Base-by-base conservation (phyloP, 1,284 basidiomycete genomes). In the Ceratobasidium sp. region DNA sequence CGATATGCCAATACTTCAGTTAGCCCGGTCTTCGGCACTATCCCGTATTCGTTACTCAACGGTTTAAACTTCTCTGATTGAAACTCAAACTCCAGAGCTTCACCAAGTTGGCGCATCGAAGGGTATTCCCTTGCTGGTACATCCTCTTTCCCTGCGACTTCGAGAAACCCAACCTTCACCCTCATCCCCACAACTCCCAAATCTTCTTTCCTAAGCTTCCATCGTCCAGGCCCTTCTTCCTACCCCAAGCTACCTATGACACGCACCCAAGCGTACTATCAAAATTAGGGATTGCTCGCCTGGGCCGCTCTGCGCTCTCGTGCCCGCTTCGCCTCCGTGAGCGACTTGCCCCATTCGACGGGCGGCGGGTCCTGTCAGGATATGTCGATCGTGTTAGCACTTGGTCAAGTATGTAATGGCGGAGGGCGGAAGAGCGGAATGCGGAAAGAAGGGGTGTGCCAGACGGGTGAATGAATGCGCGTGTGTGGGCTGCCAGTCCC, bases 281-380 rank as follows among this genome's bases (percentile, higher is more conserved):
- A 13, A 39, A 39, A 8, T 43, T 34, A 56, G 29, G 8, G 27
- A 22, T 71, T 71, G 54, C 68, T 71, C 68, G 68, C 68, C 53
- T 71, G 54, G 31, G 68, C 54, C 54, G 22, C 31, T 71, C 68
- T 71, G 43, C 68, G 68, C 22, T 71, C 68, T 2, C 68, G 68
- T 56, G 43, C 56, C 24, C 68, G 68, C 56, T 59, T 71, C 68
- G 68, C 68, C 41, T 71, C 68, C 11, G 68, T 58, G 27, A 71
- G 68, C 53, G 68, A 71, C 43, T 71, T 71, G 68, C 68, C 68
- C 68, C 68, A 71, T 43, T 71, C 68, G n/a, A 71, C 56, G n/a
- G 22, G 39, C 16, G 68, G 68, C 41, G 68, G 68, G 37, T 71
- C 68, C 68, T 71, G 43, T 61, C 54, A 71, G 5, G 54, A 27